Evolutionary conservation across 371 early-diverging fungal species (phyloP).

Genomic region (Gilbertella persicaria): DNA sequence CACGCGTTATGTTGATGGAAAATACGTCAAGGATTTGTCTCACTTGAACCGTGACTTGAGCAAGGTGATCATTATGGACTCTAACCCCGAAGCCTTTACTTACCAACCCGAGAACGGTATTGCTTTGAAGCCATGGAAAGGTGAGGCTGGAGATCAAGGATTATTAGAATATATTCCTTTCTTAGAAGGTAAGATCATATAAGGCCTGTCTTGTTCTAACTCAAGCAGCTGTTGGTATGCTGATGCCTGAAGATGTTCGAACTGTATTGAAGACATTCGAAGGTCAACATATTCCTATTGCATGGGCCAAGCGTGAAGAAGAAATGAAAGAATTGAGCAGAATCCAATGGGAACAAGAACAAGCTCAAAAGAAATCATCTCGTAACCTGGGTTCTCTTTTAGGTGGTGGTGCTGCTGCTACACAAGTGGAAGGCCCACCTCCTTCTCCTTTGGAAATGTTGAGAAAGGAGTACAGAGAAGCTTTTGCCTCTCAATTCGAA

Average conservation of each 20-base stretch:
- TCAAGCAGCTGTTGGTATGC: constrained; percentile 63
- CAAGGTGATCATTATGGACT: constrained; percentile 92
- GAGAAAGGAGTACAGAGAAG: constrained; percentile 59
- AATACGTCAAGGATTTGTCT: constrained; percentile 89
- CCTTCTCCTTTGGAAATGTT: constrained; percentile 56
- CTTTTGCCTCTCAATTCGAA: constrained; percentile 56
- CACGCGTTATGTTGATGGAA: constrained; percentile 83
- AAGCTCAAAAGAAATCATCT: constrained; percentile 49
- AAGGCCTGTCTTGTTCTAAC: background rate
- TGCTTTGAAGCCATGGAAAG: constrained; percentile 82
- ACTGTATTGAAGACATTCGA: constrained; percentile 67
- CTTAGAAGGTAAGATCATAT: constrained; percentile 74
- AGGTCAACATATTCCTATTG: constrained; percentile 69
- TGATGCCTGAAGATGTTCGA: constrained; percentile 77
- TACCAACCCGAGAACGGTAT: constrained; percentile 94
- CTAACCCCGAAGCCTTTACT: constrained; percentile 76
- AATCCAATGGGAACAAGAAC: constrained; percentile 75
- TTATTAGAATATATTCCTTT: constrained; percentile 87
- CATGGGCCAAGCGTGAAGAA: constrained; percentile 73
- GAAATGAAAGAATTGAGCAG: constrained; percentile 63
- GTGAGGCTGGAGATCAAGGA: constrained; percentile 80
- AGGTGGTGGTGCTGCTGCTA: constrained; percentile 40
- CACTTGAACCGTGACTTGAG: constrained; percentile 91
- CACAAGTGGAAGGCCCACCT: constrained; percentile 45
- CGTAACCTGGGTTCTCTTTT: constrained; percentile 49